phyloP scores from a whole-genome alignment of 2,329 filamentous ascomycete species.

The Ascochyta pisi region DNA sequence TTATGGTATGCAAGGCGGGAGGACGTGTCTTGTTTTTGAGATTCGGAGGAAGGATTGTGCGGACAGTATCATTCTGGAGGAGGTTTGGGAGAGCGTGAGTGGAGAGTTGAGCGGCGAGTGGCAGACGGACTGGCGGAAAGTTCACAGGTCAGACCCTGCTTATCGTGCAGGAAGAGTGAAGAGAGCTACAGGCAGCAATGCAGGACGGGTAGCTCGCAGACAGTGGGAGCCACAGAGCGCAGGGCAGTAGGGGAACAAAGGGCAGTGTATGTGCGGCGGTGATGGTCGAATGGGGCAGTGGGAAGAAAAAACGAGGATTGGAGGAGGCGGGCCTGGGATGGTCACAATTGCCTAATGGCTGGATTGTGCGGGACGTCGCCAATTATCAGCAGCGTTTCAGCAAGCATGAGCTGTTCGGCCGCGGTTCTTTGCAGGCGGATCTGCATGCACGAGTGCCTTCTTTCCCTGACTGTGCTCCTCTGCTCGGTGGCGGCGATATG shows the following conservation, averaged over 20 bases:
- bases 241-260: constrained; percentile 37
- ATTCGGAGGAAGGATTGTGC: constrained; percentile 44
- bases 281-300: constrained; percentile 37
- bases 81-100: constrained; percentile 39
- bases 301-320: constrained; percentile 34
- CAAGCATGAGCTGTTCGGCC: constrained; percentile 43
- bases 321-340: constrained; percentile 43
- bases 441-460: constrained; percentile 43
- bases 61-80: constrained; percentile 52
- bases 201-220: constrained; percentile 46
- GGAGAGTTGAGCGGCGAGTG: constrained; percentile 42
- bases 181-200: constrained; percentile 50
- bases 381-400: constrained; percentile 48
- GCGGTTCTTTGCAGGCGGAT: constrained; percentile 37
- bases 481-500: constrained; percentile 38
- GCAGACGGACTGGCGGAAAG: constrained; percentile 43
- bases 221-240: constrained; percentile 45
- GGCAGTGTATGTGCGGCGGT: constrained; percentile 34
- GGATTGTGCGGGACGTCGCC: constrained; percentile 41
- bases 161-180: constrained; percentile 45
- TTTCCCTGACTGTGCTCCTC: constrained; percentile 40
- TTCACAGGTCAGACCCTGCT: constrained; percentile 50
- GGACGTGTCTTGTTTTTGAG: constrained; percentile 40
- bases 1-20: constrained; percentile 46
- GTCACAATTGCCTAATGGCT: constrained; percentile 43